Evolutionary conservation across 257 asterid genomes (phyloP), one percentile per base, ranked within the genome.

Genomic region (Solanum virginianum): DNA sequence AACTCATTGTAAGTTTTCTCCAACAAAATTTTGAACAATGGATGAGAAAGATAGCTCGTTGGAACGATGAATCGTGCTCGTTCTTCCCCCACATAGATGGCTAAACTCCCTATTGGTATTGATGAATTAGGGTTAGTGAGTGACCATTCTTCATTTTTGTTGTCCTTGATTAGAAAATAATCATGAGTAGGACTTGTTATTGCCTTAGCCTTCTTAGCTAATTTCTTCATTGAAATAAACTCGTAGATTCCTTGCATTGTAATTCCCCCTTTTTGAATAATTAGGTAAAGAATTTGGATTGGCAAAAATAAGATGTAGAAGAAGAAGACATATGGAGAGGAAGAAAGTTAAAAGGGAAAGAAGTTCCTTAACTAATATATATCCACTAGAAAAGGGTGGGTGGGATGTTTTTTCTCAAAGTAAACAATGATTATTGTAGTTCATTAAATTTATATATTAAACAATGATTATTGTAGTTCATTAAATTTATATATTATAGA

Each of bases 1-100:
- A 84, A 94, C 87, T 94, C 97, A 15, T 93, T 80, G 59, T 88
- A 91, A 4, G 98, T 94, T 89, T 94, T 95, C 87, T 95, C 97
- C 41, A 95, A 54, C 87, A 95, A 26, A 81, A 95, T 95, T 90
- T 88, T 93, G 94, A 95, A 90, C 71, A 95, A 63, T 24, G 99
- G 99, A 90, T 95, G 99, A 1, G 95, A 90, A 3, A 95, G 97
- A 57, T 95, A 91, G 26, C 89, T 86, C 1, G 97, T 94, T 1
- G 97, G 98, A 8, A 93, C 91, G 51, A 89, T 91, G 81, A 94
- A 94, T 32, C 95, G 90, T 72, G 88, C 89, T 0, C 97, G 88
- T 9, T 92, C 97, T 59, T 91, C 93, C 8, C 99, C 99, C 1
- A 93, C 96, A 24, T 95, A 95, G 39, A 93, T 89, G 0, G 92